Base-by-base conservation (phyloP, 306 rosid species). In the Arachis stenosperma region DNA sequence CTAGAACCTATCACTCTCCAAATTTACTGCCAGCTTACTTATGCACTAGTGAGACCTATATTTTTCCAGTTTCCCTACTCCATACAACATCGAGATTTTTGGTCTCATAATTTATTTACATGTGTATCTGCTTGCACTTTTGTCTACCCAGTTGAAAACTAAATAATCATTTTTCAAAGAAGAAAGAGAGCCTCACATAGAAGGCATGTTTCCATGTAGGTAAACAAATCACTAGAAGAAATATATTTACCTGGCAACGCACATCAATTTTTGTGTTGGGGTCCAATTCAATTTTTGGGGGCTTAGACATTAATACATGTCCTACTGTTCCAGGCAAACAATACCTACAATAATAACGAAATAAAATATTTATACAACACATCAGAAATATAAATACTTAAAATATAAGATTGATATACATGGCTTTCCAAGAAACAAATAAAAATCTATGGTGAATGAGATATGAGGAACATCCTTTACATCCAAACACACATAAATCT, bases 251-350 rank as follows among this genome's bases (percentile, higher is more conserved):
- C 97, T 89, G 94, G 87, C 94, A 91, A 70, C 89, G 91, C 75
- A 93, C 96, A 15, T 91, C 88, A 14, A 91, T 83, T 65, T 69
- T 86, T 5, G 92, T 88, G 76, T 88, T 79, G 39, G 79, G 81
- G 78, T 90, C 98, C 75, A 89, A 79, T 76, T 93, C 84, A 85
- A 89, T 79, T 85, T 82, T 90, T 78, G 84, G 74, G 36, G 85
- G 81, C 82, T 86, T 93, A 12, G 98, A 85, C 88, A 79, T 88
- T 81, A 94, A 78, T 78, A 81, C 91, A 82, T 91, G 95, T 56
- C 98, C 98, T 74, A 94, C 41, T 59, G 97, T 89, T 79, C 96
- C 98, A 76, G 95, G 89, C 39, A 86, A 80, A 66, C 94, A 91
- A 66, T 88, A 94, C 82, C 98, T 91, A 73, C 77, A 82, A 68